These are phyloP conservation scores for Pseudonitzschia delicatissima DNA, from an alignment of 108 stramenopile species.

Conservation along the genomic window DNA sequence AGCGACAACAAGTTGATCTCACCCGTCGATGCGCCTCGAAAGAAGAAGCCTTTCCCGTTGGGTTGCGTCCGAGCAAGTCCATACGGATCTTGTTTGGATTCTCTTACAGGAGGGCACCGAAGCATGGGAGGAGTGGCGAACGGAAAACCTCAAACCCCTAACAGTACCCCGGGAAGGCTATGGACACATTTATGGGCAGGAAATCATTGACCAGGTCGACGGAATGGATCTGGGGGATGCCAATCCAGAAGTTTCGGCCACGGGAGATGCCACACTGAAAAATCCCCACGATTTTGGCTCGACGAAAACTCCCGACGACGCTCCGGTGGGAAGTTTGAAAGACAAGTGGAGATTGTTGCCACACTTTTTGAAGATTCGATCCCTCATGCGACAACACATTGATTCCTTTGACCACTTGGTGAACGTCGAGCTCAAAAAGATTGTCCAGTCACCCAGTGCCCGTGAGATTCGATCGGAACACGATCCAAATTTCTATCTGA, in stretches of 20 bases:
- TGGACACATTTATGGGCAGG: conserved; percentile 68
- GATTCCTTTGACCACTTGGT: conserved; percentile 98
- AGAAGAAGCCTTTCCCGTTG: conserved; percentile 32
- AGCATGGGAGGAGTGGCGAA: conserved; percentile 44
- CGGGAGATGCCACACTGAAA: conserved; percentile 47
- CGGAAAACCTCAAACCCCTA: conserved; percentile 31
- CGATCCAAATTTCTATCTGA: conserved; percentile 94
- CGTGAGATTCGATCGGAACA: conserved; percentile 91
- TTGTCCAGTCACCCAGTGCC: conserved; percentile 81
- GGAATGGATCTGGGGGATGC: conserved; percentile 20
- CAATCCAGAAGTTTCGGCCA: conserved; percentile 13
- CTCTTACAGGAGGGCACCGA: conserved; percentile 23
- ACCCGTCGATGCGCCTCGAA: conserved; percentile 21
- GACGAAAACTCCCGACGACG: conserved; percentile 74
- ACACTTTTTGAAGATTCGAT: conserved; percentile 88
- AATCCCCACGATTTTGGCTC: conserved; percentile 69
- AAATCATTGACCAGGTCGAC: conserved; percentile 47
- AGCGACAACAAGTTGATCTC: conserved; percentile 9
- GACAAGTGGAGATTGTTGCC: conserved; percentile 97
- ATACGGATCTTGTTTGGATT: conserved; percentile 48
- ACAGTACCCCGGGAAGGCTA: conserved; percentile 65
- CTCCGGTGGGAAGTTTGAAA: conserved; percentile 83
- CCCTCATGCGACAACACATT: conserved; percentile 97
- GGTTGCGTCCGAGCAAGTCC: conserved; percentile 56
- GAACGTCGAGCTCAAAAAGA: conserved; percentile 89